Evolutionary conservation across 1,139 yeast species (phyloP), one percentile per base, ranked within the genome.

Genomic region (Suhomyces atakaporum): DNA sequence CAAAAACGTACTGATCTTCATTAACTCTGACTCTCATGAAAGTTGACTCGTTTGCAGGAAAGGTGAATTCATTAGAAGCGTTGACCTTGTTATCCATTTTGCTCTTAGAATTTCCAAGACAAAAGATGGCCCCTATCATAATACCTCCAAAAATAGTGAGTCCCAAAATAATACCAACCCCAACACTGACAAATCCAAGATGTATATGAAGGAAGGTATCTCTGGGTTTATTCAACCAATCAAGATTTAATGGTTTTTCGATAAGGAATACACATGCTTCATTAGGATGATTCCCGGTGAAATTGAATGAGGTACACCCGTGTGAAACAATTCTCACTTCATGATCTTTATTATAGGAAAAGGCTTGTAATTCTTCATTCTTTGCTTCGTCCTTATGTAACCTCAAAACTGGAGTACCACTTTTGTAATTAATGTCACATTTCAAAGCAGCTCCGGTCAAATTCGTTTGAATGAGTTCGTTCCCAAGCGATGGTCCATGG

Each of bases 211-310:
- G 66, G 36, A 56, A 53, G 16, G 36, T 35, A 25, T 69, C 75
- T 39, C 32, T 40, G 20, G 49, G 49, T 2, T 54, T 56, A 7
- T 70, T 66, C 4, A 86, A 58, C 96, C 97, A 88, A 11, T 51
- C 45, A 25, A 66, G 53, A 38, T 57, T 66, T 24, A 71, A 50
- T 5, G 92, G 90, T 36, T 80, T 68, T 49, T 89, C 96, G 21
- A 88, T 67, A 13, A 84, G 61, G 40, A 87, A 77, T 2, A 89
- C 79, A 41, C 96, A 87, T 1, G 82, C 64, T 1, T 51, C 49
- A 22, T 60, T 36, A 9, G 43, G 31, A 9, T 46, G 46, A 13
- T 62, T 54, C 2, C 33, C 33, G 4, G 14, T 11, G 16, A 38
- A 27, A 1, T 31, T 31, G 7, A 78, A 43, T 1, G 53, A 67